Conservation (phyloP, 805 yeast genomes). For the Candida suzukii region DNA sequence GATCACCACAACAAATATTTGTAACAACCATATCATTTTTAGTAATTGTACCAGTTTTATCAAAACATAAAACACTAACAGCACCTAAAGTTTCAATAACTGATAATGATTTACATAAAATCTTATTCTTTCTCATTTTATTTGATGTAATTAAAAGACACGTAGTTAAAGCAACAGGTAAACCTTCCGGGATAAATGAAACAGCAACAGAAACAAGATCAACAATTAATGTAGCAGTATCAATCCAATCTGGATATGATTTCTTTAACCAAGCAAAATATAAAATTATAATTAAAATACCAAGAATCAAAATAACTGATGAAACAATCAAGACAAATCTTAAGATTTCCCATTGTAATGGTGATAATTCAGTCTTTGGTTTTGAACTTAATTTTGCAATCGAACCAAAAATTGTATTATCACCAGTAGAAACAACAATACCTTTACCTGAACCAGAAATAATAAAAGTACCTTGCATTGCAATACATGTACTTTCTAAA, state of each 20-base stretch:
- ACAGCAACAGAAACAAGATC: slow-evolving; percentile 40
- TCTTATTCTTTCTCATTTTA: slow-evolving; percentile 35
- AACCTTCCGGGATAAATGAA: slow-evolving; percentile 46
- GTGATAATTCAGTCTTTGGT: slow-evolving; percentile 32
- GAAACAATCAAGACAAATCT: slow-evolving; percentile 1
- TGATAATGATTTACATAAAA: slow-evolving; percentile 38
- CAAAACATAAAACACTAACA: slow-evolving; percentile 59
- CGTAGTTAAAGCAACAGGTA: slow-evolving; percentile 44
- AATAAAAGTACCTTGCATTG: slow-evolving; percentile 36
- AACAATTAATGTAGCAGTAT: slow-evolving; percentile 32
- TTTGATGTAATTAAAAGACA: slow-evolving; percentile 41
- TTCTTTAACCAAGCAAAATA: slow-evolving; percentile 40
- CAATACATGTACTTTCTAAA: slow-evolving; percentile 35
- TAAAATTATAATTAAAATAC: slow-evolving; percentile 26
- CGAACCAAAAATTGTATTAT: slow-evolving; percentile 37
- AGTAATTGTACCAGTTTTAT: slow-evolving; percentile 73
- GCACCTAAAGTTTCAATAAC: slow-evolving; percentile 50
- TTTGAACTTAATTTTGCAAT: slow-evolving; percentile 31
- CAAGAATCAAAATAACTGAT: slow-evolving; percentile 13
- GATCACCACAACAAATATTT: slow-evolving; percentile 15
- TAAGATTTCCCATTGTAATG: slow-evolving; percentile 34
- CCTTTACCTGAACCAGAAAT: slow-evolving; percentile 33
- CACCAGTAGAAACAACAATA: slow-evolving; percentile 37
- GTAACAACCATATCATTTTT: slow-evolving; percentile 41
- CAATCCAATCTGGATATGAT: slow-evolving; percentile 33